These are phyloP conservation scores for Turritis glabra DNA, from an alignment of 345 rosid genomes.

Conservation along the genomic window DNA sequence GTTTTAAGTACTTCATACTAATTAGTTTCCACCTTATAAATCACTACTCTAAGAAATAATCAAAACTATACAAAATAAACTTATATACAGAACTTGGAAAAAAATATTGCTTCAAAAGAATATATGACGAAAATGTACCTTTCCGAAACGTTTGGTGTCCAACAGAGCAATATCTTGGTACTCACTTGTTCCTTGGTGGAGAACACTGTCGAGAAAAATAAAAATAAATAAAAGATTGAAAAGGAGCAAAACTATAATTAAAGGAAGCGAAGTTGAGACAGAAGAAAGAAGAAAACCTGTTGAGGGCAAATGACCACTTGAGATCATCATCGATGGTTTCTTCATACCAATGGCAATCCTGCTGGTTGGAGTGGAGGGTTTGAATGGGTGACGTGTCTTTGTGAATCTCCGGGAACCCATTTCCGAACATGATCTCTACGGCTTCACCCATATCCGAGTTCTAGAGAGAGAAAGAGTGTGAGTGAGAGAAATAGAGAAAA, in stretches of 20 bases:
- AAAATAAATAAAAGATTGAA: neutral
- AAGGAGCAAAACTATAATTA: neutral
- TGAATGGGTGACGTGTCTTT: conserved; percentile 44
- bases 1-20: neutral
- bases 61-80: neutral
- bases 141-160: conserved; percentile 90
- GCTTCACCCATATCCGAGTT: conserved; percentile 65
- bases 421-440: conserved; percentile 54
- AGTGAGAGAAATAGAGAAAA: neutral
- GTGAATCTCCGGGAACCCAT: conserved; percentile 53
- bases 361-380: conserved; percentile 33
- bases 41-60: neutral
- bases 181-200: conserved; percentile 70
- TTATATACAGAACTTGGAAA: neutral
- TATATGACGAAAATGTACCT: conserved; percentile 43
- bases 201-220: conserved; percentile 51
- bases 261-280: neutral
- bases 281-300: conserved; percentile 50
- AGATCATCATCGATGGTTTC: conserved; percentile 83
- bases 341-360: conserved; percentile 70
- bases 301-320: conserved; percentile 91
- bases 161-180: conserved; percentile 82
- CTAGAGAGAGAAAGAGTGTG: neutral
- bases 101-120: neutral
- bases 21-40: conserved; percentile 11